Base-by-base conservation (phyloP, 2,329 filamentous ascomycete species). In the Paecilomyces formosus region DNA sequence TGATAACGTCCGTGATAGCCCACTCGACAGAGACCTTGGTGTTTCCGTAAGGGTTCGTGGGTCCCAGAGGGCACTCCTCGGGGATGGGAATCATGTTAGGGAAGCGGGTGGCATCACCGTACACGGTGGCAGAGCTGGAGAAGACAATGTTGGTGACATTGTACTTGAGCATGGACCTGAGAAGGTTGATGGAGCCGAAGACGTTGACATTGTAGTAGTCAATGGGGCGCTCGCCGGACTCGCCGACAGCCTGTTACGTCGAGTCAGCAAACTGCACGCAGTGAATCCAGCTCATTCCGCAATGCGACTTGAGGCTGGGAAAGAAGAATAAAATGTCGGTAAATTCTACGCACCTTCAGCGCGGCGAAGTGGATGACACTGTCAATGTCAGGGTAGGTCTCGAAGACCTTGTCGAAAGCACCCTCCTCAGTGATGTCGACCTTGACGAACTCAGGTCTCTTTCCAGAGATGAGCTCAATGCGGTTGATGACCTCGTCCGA, bases 171-270 rank as follows among this genome's bases (percentile, higher is more conserved):
- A 99, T 97, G 70, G 87, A 87, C 64, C 87, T 84, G 62, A 99
- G 85, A 54, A 99, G 88, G 67, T 87, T 83, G 69, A 99, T 87
- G 68, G 91, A 94, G 75, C 94, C 95, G 72, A 88, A 88, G 61
- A 97, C 94, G 74, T 99, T 99, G 81, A 96, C 90, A 68, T 89
- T 85, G 83, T 97, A 99, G 85, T 99, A 99, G 78, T 97, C 92
- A 71, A 97, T 86, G 53, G 94, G 94, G 63, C 91, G 95, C 76
- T 96, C 90, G 70, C 84, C 86, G 57, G 93, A 97, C 79, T 99
- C 93, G 71, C 94, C 94, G 61, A 99, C 94, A 53, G 95, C 93
- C 91, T 95, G 66, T 11, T 22, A 26, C 24, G 39, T 28, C 58
- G 39, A 64, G 56, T 55, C 31, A 60, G 61, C 51, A 9, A 56